Evolutionary conservation across 2,329 filamentous ascomycete species (phyloP).

Genomic region (Fusarium proliferatum): DNA sequence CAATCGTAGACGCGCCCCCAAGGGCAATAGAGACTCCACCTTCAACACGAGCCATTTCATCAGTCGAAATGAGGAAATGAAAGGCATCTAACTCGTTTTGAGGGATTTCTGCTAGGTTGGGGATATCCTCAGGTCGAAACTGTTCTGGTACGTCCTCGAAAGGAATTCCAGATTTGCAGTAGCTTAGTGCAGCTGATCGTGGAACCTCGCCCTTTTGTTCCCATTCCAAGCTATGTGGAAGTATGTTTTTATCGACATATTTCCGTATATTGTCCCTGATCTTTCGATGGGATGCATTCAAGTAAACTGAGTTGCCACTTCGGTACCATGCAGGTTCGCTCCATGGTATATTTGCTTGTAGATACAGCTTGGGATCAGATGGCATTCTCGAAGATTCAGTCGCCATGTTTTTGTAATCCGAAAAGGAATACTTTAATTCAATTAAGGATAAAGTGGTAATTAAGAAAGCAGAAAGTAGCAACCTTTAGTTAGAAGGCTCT

Average conservation of each 20-base stretch:
- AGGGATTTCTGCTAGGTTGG: background rate
- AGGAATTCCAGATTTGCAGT: background rate
- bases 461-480: too few species aligned
- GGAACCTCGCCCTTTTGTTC: background rate
- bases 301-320: background rate
- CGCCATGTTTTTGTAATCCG: background rate
- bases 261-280: background rate
- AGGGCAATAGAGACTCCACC: background rate
- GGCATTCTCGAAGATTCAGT: background rate
- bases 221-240: background rate
- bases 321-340: background rate
- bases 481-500: too few species aligned
- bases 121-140: background rate
- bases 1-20: background rate
- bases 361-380: background rate
- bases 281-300: background rate
- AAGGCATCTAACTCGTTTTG: background rate
- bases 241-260: background rate
- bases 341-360: background rate
- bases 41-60: background rate
- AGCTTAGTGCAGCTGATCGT: background rate
- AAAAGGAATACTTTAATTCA: accelerated
- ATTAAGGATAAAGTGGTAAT: accelerated
- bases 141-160: background rate
- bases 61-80: background rate